phyloP scores from a whole-genome alignment of 108 stramenopile genomes.

The Cyclostephanos invisitatus region DNA sequence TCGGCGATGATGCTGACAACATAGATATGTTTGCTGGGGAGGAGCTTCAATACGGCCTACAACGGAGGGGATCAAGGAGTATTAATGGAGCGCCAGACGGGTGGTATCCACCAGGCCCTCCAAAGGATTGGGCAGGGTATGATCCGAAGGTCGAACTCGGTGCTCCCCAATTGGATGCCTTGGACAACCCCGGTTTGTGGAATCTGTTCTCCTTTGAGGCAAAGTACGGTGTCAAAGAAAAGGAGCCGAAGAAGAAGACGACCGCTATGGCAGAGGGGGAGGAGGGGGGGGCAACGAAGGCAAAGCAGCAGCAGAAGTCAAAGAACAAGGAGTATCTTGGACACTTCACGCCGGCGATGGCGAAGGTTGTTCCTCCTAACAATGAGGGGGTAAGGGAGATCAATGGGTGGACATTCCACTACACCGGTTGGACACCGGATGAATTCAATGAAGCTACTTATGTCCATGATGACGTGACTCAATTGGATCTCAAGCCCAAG shows the following conservation, averaged over 20 bases:
- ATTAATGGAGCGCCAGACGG: too few species aligned
- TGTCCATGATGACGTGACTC: neutral
- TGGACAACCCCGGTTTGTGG: neutral
- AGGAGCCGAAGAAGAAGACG: too few species aligned
- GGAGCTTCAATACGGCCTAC: neutral
- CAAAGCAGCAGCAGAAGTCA: neutral
- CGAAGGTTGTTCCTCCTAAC: neutral
- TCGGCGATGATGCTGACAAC: too few species aligned
- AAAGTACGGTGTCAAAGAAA: too few species aligned
- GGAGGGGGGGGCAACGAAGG: too few species aligned
- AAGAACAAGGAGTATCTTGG: neutral
- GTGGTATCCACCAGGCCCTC: too few species aligned
- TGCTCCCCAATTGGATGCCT: neutral
- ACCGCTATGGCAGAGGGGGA: too few species aligned
- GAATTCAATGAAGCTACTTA: neutral
- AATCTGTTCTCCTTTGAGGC: neutral
- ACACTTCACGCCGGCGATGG: neutral
- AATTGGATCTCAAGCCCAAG: neutral
- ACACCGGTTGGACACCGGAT: neutral
- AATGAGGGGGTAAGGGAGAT: neutral
- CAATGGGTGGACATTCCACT: neutral
- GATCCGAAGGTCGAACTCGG: too few species aligned
- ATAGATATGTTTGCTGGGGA: too few species aligned
- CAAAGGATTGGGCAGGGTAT: too few species aligned
- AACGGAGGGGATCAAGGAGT: too few species aligned